Evolutionary conservation across 2,329 filamentous ascomycete genomes (phyloP).

Genomic region (Helotiales sp.): DNA sequence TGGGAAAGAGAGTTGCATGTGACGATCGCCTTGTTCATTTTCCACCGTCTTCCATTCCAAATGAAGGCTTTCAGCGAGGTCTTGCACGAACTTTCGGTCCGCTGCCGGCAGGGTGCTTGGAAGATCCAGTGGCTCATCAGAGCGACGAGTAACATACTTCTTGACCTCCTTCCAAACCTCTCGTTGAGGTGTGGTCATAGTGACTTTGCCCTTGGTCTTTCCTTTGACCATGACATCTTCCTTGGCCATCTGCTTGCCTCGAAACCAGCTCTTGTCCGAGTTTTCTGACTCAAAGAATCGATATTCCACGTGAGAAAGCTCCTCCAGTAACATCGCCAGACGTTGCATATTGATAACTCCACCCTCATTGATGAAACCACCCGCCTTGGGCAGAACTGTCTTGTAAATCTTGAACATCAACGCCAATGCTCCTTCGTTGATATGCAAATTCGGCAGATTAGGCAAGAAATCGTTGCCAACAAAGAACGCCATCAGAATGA

Average conservation of each 20-base stretch:
- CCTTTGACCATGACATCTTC: conserved; percentile 67
- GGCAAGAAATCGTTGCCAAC: conserved; percentile 99
- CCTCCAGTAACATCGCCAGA: conserved; percentile 76
- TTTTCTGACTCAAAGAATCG: conserved; percentile 93
- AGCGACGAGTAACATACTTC: conserved; percentile 76
- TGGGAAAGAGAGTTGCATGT: conserved; percentile 65
- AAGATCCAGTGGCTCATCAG: conserved; percentile 73
- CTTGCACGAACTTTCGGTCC: conserved; percentile 92
- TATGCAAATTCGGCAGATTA: conserved; percentile 93
- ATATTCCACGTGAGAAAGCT: conserved; percentile 86
- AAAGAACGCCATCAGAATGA: conserved; percentile 99
- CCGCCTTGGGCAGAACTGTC: conserved; percentile 80
- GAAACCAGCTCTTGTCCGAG: conserved; percentile 89
- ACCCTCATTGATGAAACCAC: conserved; percentile 95
- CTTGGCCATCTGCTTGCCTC: conserved; percentile 78
- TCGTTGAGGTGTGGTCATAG: conserved; percentile 81
- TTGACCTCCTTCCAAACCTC: conserved; percentile 83
- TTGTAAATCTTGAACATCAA: conserved; percentile 99
- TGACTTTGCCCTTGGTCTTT: conserved; percentile 67
- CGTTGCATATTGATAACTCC: conserved; percentile 89
- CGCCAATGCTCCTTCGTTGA: conserved; percentile 95
- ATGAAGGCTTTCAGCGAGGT: conserved; percentile 73
- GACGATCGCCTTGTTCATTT: conserved; percentile 68
- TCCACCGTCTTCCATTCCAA: conserved; percentile 68
- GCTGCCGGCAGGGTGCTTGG: conserved; percentile 73